Percentiles rank a stretch among this genome's conserved stretches.
Evolutionary conservation across 192 early-diverging fungal genomes (phyloP).

Genomic region (Spizellomyces sp.): DNA sequence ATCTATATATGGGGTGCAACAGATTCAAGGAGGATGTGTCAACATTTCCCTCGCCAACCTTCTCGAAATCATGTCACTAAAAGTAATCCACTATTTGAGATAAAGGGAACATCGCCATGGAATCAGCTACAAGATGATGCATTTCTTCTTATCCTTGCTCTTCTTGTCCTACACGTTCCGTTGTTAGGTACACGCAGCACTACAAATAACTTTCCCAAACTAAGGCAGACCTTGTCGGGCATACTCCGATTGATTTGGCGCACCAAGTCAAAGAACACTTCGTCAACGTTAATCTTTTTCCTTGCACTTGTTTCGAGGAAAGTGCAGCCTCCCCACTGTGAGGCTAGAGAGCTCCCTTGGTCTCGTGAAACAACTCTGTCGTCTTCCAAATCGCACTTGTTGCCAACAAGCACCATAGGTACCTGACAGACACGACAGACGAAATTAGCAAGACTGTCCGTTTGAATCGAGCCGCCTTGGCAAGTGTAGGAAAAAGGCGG

Average conservation of each 20-base stretch:
- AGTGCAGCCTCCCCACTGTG: conserved; percentile 65
- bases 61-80: too few species aligned
- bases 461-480: not conserved
- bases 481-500: not conserved
- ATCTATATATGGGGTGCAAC: too few species aligned
- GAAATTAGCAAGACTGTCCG: not conserved
- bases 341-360: conserved; percentile 68
- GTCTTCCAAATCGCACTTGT: conserved; percentile 69
- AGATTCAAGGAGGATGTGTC: too few species aligned
- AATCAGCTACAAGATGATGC: conserved; percentile 38
- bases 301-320: conserved; percentile 91
- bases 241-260: conserved; percentile 83
- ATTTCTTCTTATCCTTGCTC: conserved; percentile 48
- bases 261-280: conserved; percentile 91
- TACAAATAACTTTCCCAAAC: not conserved
- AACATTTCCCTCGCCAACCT: too few species aligned
- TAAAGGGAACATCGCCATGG: too few species aligned
- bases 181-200: not conserved
- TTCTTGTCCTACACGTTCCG: conserved; percentile 40
- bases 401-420: conserved; percentile 64
- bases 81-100: too few species aligned
- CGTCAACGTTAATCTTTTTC: conserved; percentile 85
- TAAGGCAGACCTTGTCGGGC: conserved; percentile 61
- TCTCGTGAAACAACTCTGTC: conserved; percentile 63
- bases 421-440: conserved; percentile 40